phyloP scores from a whole-genome alignment of 148 eudicot genomes.

The Cornus florida region DNA sequence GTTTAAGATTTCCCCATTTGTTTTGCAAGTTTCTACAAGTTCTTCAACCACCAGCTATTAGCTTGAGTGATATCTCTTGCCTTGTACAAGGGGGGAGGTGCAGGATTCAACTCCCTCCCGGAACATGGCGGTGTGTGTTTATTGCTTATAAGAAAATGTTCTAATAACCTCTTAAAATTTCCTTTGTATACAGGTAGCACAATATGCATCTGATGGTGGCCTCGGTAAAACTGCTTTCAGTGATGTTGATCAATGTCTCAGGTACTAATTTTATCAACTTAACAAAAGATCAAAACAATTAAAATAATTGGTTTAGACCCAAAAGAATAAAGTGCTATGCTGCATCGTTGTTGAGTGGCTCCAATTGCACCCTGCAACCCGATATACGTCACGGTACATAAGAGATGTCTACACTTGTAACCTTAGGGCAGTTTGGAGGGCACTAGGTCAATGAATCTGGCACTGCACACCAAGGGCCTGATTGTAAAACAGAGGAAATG shows the following conservation, averaged over 20 bases:
- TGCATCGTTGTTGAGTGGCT: not conserved
- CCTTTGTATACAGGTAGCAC: slow-evolving; percentile 66
- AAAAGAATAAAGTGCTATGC: not conserved
- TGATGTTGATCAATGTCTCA: slow-evolving; percentile 79
- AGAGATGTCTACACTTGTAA: not conserved
- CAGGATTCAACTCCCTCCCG: no score
- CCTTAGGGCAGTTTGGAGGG: not conserved
- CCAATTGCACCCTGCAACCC: not conserved
- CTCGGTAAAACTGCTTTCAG: slow-evolving; percentile 65
- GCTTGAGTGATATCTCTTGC: no score
- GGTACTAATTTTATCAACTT: slow-evolving; percentile 39
- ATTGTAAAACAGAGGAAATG: not conserved
- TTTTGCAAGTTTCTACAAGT: no score
- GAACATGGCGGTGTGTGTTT: no score
- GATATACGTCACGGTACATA: not conserved
- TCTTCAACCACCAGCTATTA: not conserved
- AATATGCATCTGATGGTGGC: slow-evolving; percentile 81
- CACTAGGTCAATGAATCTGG: not conserved
- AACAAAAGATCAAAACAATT: not conserved
- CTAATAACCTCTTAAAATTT: not conserved
- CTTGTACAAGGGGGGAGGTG: no score
- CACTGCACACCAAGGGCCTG: not conserved
- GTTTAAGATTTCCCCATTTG: not conserved
- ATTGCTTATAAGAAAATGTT: no score
- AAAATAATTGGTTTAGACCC: not conserved